Conservation (phyloP, 2,329 filamentous ascomycete species). For the Xylaria sp. region DNA sequence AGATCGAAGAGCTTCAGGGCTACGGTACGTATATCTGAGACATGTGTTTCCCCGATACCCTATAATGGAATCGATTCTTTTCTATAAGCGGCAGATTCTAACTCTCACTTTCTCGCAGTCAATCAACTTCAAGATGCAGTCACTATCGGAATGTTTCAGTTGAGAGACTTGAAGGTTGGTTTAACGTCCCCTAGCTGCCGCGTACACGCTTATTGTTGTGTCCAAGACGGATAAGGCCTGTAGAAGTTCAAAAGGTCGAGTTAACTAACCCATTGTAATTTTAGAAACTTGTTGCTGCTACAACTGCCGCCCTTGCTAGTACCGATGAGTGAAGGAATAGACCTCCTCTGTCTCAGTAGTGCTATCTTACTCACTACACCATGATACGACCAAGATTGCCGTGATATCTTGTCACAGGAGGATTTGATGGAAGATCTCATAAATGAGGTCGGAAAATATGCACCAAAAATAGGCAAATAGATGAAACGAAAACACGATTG, state of each 20-base stretch:
- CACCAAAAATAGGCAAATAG: neutral
- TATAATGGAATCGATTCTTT: neutral
- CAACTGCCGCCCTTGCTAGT: neutral
- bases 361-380: neutral
- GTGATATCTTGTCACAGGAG: neutral
- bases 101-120: neutral
- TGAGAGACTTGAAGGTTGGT: conserved; percentile 27
- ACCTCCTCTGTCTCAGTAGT: neutral
- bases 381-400: neutral
- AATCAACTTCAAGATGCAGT: conserved; percentile 31
- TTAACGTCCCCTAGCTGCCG: no score
- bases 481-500: neutral
- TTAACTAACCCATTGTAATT: neutral
- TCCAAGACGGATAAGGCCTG: neutral
- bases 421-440: neutral
- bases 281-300: neutral
- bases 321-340: neutral
- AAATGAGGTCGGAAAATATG: neutral
- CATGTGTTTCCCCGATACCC: neutral
- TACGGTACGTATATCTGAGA: conserved; percentile 1
- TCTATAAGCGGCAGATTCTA: neutral
- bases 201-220: neutral
- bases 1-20: conserved; percentile 20
- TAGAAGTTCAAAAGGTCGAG: no score
- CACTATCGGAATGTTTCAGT: conserved; percentile 19